Conservation (phyloP, 768 basidiomycete species). For the Sporobolomyces pararoseus region DNA sequence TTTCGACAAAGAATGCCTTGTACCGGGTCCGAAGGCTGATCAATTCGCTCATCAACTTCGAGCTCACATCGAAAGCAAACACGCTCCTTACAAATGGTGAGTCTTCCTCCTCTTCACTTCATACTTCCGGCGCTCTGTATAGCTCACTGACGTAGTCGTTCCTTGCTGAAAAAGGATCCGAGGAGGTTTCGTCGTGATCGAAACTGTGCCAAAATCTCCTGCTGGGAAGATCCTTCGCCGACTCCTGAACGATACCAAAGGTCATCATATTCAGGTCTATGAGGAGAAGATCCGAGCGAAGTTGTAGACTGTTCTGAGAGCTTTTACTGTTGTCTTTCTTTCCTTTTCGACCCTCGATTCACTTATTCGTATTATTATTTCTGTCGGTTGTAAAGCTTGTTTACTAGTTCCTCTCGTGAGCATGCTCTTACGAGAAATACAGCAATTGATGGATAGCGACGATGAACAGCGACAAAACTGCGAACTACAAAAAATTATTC, state of each 20-base stretch:
- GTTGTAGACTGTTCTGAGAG: conserved; percentile 6
- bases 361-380: no score
- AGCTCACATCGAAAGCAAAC: conserved; percentile 41
- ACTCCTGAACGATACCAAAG: conserved; percentile 42
- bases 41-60: conserved; percentile 38
- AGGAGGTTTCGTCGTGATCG: conserved; percentile 43
- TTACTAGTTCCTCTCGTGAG: no score
- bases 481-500: no score
- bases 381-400: no score
- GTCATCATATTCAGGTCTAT: conserved; percentile 33
- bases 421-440: no score
- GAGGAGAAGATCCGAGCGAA: conserved; percentile 39
- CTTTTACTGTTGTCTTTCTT: neutral
- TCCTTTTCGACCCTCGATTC: neutral
- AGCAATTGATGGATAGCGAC: no score
- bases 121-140: no score
- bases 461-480: no score
- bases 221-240: conserved; percentile 45
- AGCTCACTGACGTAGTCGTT: neutral
- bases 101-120: neutral
- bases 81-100: conserved; percentile 46
- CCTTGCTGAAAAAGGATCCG: conserved; percentile 29
- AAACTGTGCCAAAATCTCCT: conserved; percentile 42
- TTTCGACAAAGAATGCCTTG: conserved; percentile 39
- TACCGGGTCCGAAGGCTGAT: conserved; percentile 22